These are phyloP conservation scores for Verticillium albo-atrum DNA, from an alignment of 2,329 filamentous ascomycete genomes.

Conservation along the genomic window DNA sequence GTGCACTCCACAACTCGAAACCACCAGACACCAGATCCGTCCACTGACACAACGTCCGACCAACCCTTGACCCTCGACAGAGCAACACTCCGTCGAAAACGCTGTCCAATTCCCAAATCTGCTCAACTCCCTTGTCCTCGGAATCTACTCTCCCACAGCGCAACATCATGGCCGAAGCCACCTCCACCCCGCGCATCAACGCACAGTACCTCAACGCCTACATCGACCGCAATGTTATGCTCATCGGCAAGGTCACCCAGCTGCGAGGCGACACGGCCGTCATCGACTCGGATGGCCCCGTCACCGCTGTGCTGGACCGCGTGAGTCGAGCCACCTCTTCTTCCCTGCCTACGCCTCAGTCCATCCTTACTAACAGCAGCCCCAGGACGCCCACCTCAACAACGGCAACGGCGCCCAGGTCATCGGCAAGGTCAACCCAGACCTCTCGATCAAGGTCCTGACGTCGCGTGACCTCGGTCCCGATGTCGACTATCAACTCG, in stretches of 20 bases:
- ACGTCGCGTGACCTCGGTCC: slow-evolving; percentile 65
- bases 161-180: slow-evolving; percentile 53
- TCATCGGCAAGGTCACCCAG: slow-evolving; percentile 80
- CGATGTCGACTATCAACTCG: slow-evolving; percentile 68
- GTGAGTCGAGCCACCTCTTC: slow-evolving; percentile 41
- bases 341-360: background rate
- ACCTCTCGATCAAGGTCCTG: slow-evolving; percentile 67
- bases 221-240: slow-evolving; percentile 69
- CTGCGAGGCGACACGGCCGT: slow-evolving; percentile 76
- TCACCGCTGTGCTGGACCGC: slow-evolving; percentile 70
- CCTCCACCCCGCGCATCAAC: slow-evolving; percentile 74
- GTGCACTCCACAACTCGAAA: no score
- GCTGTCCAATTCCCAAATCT: background rate
- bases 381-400: slow-evolving; percentile 68
- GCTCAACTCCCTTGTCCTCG: no score
- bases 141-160: no score
- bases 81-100: no score
- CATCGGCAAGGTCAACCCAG: slow-evolving; percentile 74
- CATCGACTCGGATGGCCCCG: slow-evolving; percentile 73
- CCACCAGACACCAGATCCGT: background rate
- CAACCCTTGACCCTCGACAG: no score
- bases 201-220: slow-evolving; percentile 75
- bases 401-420: slow-evolving; percentile 69
- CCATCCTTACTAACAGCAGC: background rate
- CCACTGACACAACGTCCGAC: background rate